Evolutionary conservation across 345 rosid genomes (phyloP), one percentile per base, ranked within the genome.

Genomic region (Cochlearia excelsa): DNA sequence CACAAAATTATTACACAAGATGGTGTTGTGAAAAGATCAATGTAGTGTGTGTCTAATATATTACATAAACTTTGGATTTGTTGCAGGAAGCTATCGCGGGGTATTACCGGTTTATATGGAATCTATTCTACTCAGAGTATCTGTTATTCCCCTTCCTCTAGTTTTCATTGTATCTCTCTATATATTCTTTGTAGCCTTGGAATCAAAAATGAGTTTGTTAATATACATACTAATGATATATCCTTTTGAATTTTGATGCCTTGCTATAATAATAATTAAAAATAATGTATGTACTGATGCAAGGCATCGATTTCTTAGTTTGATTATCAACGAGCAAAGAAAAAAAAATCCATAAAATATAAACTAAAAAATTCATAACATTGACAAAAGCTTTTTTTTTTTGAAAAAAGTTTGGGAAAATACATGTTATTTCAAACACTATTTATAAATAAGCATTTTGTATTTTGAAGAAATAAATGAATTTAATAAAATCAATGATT

Each of bases 91-190:
- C 93, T 47, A 92, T 84, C 54, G 75, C 88, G 7, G 86, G 59
- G 50, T 88, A 71, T 79, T 92, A 92, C 57, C 74, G 79, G 61
- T 92, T 84, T 57, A 84, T 92, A 76, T 92, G 96, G 98, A 86
- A 88, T 75, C 96, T 88, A 43, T 92, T 92, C 59, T 88, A 88
- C 41, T 76, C 88, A 4, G 96, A 92, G 84, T 92, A 92, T 75
- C 63, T 83, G 30, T 70, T 88, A 44, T 88, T 88, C 71, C 96
- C 96, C 3, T 84, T 92, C 63, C 72, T 92, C 50, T 92, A 78
- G 65, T 44, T 56, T 57, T 46, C 47, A 44, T 38, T n/a, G 29
- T 48, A 40, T 29, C 30, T 31, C 45, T 55, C 30, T 55, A 30
- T 11, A n/a, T 27, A 27, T 44, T 52, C 48, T 39, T 51, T 60